phyloP scores from a whole-genome alignment of 192 early-diverging fungal genomes.

The Mortierella claussenii region DNA sequence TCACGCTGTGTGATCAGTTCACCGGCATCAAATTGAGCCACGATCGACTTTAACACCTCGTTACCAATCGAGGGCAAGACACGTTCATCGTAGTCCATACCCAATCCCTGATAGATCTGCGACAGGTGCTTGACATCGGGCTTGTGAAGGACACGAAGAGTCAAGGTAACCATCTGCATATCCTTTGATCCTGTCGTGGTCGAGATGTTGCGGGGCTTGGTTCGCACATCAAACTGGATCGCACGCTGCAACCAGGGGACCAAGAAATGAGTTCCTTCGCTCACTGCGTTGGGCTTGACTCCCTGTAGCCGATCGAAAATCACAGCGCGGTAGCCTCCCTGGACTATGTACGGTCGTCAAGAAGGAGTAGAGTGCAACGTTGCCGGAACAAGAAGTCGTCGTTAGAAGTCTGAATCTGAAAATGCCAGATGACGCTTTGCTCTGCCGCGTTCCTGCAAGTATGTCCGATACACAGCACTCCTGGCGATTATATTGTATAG shows the following conservation, averaged over 20 bases:
- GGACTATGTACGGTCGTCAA: conserved; percentile 66
- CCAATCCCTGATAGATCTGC: conserved; percentile 89
- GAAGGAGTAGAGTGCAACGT: too few relatives aligned
- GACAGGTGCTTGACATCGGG: conserved; percentile 83
- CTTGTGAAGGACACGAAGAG: conserved; percentile 90
- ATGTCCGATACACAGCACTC: too few relatives aligned
- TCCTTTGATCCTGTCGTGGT: conserved; percentile 99
- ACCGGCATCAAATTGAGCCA: conserved; percentile 98
- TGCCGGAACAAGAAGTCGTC: conserved; percentile 14
- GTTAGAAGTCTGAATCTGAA: neutral
- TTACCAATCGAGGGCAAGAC: conserved; percentile 98
- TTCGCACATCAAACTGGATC: conserved; percentile 92
- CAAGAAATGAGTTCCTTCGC: conserved; percentile 98
- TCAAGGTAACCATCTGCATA: conserved; percentile 98
- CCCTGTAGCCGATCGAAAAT: conserved; percentile 97
- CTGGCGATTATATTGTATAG: neutral
- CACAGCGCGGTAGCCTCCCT: conserved; percentile 95
- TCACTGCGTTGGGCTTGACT: conserved; percentile 80
- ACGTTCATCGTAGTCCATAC: conserved; percentile 96
- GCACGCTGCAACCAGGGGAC: conserved; percentile 97
- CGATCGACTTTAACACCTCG: conserved; percentile 97
- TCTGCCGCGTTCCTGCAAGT: too few relatives aligned
- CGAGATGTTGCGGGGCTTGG: conserved; percentile 95
- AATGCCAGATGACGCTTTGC: too few relatives aligned
- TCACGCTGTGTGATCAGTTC: conserved; percentile 99